Percentiles rank a stretch among this genome's conserved stretches.
Evolutionary conservation across 192 early-diverging fungal genomes (phyloP).

Genomic region (Coemansia sp.): DNA sequence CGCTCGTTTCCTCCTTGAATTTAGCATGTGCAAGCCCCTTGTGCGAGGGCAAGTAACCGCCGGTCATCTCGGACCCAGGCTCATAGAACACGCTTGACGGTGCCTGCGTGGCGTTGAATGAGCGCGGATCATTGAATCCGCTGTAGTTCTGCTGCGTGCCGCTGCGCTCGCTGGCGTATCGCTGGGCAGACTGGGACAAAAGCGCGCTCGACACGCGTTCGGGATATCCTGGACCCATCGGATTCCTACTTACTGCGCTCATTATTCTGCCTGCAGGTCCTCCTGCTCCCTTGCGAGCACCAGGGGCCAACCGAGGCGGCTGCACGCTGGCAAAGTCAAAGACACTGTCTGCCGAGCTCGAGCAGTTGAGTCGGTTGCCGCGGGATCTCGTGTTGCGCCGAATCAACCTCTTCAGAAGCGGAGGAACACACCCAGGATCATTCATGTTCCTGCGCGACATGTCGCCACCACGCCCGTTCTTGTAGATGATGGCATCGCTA

Average conservation of each 20-base stretch:
- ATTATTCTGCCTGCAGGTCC: neutral
- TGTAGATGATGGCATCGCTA: slow-evolving; percentile 49
- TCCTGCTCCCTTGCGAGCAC: slow-evolving; percentile 11
- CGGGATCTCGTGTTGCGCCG: slow-evolving; percentile 54
- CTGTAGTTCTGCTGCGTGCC: slow-evolving; percentile 15
- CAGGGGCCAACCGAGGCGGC: slow-evolving; percentile 14
- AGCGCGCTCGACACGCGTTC: slow-evolving; percentile 30
- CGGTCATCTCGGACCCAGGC: slow-evolving; percentile 19
- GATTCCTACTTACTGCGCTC: slow-evolving; percentile 1
- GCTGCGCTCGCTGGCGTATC: slow-evolving; percentile 11
- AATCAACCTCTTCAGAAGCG: slow-evolving; percentile 43
- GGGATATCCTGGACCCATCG: slow-evolving; percentile 13
- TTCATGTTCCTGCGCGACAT: neutral
- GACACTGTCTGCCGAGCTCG: slow-evolving; percentile 33
- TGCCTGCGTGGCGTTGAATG: slow-evolving; percentile 46
- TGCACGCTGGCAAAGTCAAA: slow-evolving; percentile 40
- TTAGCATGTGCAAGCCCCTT: slow-evolving; percentile 46
- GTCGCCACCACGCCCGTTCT: slow-evolving; percentile 7
- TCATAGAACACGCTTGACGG: slow-evolving; percentile 54
- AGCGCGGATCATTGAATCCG: slow-evolving; percentile 37
- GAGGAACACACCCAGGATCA: slow-evolving; percentile 38
- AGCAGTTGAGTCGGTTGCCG: slow-evolving; percentile 26
- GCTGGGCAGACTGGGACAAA: slow-evolving; percentile 4
- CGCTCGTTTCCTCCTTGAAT: slow-evolving; percentile 56
- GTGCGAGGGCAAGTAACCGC: slow-evolving; percentile 10